phyloP scores from a whole-genome alignment of 768 basidiomycete species.

The Rhizopogon vinicolor region DNA sequence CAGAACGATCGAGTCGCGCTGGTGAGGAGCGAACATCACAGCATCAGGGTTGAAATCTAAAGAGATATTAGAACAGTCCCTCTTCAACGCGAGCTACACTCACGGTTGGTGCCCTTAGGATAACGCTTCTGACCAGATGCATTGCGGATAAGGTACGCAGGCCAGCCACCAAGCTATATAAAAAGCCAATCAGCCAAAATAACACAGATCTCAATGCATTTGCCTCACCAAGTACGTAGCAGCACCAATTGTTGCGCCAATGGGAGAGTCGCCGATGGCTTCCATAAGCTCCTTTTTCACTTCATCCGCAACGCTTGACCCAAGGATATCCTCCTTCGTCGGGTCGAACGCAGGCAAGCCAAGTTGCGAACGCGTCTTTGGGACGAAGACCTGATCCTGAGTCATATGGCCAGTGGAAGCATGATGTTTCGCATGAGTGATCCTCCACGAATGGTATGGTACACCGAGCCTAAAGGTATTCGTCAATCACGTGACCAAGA shows the following conservation, averaged over 20 bases:
- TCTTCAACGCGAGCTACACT: constrained; percentile 22
- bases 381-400: constrained; percentile 95
- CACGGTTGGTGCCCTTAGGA: constrained; percentile 75
- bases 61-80: neutral
- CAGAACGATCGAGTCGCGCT: constrained; percentile 67
- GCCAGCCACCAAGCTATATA: constrained; percentile 76
- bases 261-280: constrained; percentile 87
- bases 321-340: constrained; percentile 58
- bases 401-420: constrained; percentile 92
- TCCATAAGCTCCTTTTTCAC: constrained; percentile 76
- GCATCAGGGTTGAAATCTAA: constrained; percentile 75
- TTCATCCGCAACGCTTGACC: constrained; percentile 60
- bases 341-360: constrained; percentile 65
- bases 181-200: neutral
- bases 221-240: constrained; percentile 55
- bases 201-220: neutral
- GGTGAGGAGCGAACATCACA: constrained; percentile 81
- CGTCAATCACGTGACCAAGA: constrained; percentile 19
- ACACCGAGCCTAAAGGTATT: constrained; percentile 68
- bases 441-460: constrained; percentile 96
- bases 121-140: constrained; percentile 84
- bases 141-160: constrained; percentile 75
- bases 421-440: constrained; percentile 93
- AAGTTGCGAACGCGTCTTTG: constrained; percentile 74
- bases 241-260: constrained; percentile 54